Evolutionary conservation across 345 rosid genomes (phyloP).

Genomic region (Gossypium herbaceum): DNA sequence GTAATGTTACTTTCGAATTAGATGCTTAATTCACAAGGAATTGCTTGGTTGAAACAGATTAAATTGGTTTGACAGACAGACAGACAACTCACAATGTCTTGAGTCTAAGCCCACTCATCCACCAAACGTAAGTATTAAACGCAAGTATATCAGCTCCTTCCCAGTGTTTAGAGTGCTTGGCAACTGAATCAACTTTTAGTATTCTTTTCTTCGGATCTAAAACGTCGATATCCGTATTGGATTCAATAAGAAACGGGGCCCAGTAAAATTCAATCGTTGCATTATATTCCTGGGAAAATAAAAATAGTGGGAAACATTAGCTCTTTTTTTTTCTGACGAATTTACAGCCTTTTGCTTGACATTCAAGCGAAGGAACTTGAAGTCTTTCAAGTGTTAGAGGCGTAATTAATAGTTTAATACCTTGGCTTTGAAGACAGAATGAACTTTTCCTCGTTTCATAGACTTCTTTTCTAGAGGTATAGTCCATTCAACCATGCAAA

Average conservation of each 20-base stretch:
- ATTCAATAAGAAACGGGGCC: constrained; percentile 90
- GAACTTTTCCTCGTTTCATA: constrained; percentile 41
- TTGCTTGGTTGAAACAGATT: background rate
- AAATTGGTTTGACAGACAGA: background rate
- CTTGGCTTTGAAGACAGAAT: constrained; percentile 57
- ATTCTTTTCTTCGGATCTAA: constrained; percentile 68
- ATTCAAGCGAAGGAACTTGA: background rate
- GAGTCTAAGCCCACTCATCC: constrained; percentile 80
- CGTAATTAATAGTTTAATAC: constrained; percentile 4
- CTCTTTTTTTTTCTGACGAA: background rate
- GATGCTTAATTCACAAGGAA: background rate
- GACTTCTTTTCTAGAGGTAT: constrained; percentile 64
- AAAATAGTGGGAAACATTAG: background rate
- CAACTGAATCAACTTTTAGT: constrained; percentile 78
- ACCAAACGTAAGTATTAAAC: constrained; percentile 94
- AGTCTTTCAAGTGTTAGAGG: background rate
- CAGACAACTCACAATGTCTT: constrained; percentile 58
- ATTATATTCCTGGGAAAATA: constrained; percentile 54
- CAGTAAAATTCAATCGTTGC: constrained; percentile 82
- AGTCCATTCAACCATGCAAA: constrained; percentile 68
- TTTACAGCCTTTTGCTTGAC: background rate
- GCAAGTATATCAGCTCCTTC: constrained; percentile 70
- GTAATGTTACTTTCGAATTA: too few species aligned
- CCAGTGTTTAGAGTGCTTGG: constrained; percentile 68
- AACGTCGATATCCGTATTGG: constrained; percentile 67